Base-by-base conservation (phyloP, 805 yeast genomes). In the Kregervanrija pseudodelftensis region DNA sequence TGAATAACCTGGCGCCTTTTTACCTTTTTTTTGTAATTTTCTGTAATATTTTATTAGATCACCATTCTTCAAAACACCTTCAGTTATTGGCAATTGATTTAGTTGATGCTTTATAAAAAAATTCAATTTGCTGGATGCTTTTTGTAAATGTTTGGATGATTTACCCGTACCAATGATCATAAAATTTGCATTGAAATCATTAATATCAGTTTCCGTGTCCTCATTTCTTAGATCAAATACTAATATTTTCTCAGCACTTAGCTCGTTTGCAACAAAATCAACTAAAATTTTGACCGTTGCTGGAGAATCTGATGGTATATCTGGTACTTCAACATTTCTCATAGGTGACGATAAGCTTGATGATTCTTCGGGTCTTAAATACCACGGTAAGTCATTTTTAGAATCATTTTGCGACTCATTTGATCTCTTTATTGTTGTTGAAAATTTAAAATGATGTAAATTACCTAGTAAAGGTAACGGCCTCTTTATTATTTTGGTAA, bases 151-250 rank as follows among this genome's bases (percentile, higher is more conserved):
- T 49, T 76, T 80, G 34, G 79, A 76, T 30, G 90, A 79, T 59
- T 81, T 83, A 4, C 95, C 96, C 0, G 93, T 77, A 14, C 82
- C 76, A 0, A 91, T 65, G 5, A 91, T 65, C 72, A 80, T 74
- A 45, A 75, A 71, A 44, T 73, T 69, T 9, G 73, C 66, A 16
- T 7, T 22, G 28, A 22, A 22, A 22, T 58, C 64, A 39, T 52
- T 55, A 30, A 48, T 47, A 14, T 49, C 42, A 5, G 37, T 42
- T 2, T 56, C 62, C 9, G 64, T 60, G 5, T 63, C 60, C 17
- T 68, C 58, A 17, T 45, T 44, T 33, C 82, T 67, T 47, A 84
- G 64, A 56, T 90, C 95, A 51, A 86, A 77, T 1, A 89, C 59
- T 34, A 66, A 60, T 31, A 90, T 56, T 45, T 87, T 80, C 4